phyloP scores from a whole-genome alignment of 768 basidiomycete species.

The Termitomyces sp. region DNA sequence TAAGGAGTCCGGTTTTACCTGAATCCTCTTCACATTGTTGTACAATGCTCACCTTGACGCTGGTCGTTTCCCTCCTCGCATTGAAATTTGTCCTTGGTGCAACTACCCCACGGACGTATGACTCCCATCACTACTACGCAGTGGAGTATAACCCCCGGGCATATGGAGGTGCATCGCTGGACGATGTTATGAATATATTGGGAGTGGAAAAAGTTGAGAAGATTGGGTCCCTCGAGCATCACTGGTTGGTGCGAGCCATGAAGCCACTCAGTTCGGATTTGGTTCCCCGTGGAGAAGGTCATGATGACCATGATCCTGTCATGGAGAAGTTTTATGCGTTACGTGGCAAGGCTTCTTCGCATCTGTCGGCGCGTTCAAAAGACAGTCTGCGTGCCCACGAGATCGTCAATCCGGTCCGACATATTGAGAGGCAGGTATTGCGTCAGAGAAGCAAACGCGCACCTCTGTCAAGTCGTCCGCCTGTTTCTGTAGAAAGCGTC shows the following conservation, averaged over 20 bases:
- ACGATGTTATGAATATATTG: constrained; percentile 53
- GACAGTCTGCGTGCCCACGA: constrained; percentile 33
- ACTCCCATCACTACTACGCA: constrained; percentile 79
- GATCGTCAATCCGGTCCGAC: constrained; percentile 51
- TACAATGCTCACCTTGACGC: constrained; percentile 26
- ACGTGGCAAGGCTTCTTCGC: constrained; percentile 26
- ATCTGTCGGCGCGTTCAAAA: constrained; percentile 35
- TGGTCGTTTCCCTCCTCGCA: constrained; percentile 27
- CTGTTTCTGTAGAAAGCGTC: constrained; percentile 37
- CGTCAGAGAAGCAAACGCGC: constrained; percentile 71
- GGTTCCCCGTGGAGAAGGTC: constrained; percentile 25
- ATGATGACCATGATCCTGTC: constrained; percentile 33
- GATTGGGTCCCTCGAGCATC: constrained; percentile 73
- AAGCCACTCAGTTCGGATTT: constrained; percentile 27
- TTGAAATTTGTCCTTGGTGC: constrained; percentile 24
- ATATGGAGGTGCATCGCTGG: constrained; percentile 41
- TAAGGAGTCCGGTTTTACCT: neutral
- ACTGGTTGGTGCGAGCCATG: constrained; percentile 75
- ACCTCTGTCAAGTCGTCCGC: constrained; percentile 50
- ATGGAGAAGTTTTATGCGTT: constrained; percentile 43
- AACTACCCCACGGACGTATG: constrained; percentile 46
- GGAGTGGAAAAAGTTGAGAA: constrained; percentile 85
- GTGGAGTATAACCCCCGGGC: constrained; percentile 53
- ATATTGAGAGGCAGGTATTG: constrained; percentile 58
- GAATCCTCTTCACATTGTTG: constrained; percentile 10